A percentile compares a stretch with the other conserved stretches of the same genome.
These are phyloP conservation scores for Quambalaria eucalypti DNA, from an alignment of 1,284 basidiomycete species.

Conservation along the genomic window DNA sequence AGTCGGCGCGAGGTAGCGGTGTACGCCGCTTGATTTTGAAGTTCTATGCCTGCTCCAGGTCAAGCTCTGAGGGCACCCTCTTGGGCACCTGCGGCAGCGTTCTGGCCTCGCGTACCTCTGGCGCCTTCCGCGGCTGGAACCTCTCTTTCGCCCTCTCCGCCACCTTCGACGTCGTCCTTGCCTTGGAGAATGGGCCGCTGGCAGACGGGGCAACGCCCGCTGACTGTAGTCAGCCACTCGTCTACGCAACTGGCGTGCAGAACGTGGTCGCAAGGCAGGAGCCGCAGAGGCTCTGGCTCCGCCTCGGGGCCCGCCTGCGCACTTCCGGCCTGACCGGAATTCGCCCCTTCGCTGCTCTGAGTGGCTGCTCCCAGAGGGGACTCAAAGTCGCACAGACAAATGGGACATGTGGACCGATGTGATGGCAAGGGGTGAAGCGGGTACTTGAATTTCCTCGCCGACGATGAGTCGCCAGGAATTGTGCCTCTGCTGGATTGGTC, in stretches of 20 bases:
- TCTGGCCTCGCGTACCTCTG: too few relatives aligned
- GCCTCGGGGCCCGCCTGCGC: conserved; percentile 5
- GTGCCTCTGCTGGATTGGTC: too few relatives aligned
- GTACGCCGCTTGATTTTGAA: too few relatives aligned
- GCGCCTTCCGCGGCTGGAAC: not conserved
- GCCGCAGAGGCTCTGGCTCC: conserved; percentile 27
- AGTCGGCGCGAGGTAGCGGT: too few relatives aligned
- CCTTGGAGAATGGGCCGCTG: conserved; percentile 18
- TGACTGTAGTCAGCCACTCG: conserved; percentile 33
- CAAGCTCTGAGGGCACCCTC: too few relatives aligned
- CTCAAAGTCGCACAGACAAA: conserved; percentile 38
- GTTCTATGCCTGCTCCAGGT: too few relatives aligned
- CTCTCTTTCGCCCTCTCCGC: not conserved
- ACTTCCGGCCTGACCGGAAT: not conserved
- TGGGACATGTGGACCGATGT: conserved; percentile 34
- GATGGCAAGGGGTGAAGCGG: conserved; percentile 29
- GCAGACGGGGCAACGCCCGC: conserved; percentile 34
- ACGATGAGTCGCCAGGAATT: not conserved
- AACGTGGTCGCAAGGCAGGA: conserved; percentile 31
- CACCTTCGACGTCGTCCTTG: not conserved
- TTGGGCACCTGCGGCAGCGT: too few relatives aligned
- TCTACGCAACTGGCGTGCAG: conserved; percentile 30
- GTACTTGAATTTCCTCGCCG: conserved; percentile 13
- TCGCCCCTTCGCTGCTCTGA: not conserved
- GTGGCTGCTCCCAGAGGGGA: conserved; percentile 4